Conservation (phyloP, 2,329 filamentous ascomycete species). For the Aspergillus carbonarius region DNA sequence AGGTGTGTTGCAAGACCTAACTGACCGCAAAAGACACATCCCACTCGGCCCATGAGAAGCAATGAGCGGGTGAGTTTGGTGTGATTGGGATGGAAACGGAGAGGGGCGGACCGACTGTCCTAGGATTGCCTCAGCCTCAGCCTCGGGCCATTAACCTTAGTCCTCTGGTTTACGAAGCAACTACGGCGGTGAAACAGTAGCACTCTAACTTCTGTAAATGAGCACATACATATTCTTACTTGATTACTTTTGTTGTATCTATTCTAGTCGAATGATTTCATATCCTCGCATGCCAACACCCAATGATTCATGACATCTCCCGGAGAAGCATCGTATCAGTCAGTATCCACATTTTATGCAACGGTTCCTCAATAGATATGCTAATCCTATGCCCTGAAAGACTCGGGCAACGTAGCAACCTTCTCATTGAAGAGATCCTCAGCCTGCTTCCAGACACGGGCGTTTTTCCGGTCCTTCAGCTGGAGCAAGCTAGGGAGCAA, state of each 20-base stretch:
- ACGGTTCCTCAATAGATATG: background rate
- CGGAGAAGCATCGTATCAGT: background rate
- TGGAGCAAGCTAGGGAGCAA: constrained; percentile 74
- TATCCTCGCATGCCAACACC: background rate
- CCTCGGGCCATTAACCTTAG: background rate
- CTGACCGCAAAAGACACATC: background rate
- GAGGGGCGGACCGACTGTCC: background rate
- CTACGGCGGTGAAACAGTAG: background rate
- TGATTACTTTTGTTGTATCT: background rate
- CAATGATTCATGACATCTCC: background rate
- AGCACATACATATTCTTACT: background rate
- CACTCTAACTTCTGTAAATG: background rate
- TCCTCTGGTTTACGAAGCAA: background rate
- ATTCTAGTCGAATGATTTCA: background rate
- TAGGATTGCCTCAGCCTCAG: background rate
- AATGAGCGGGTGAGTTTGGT: background rate
- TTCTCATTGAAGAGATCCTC: constrained; percentile 83
- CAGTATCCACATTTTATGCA: constrained; percentile 1
- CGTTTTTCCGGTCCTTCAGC: constrained; percentile 71
- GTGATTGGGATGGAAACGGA: background rate
- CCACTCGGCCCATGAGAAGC: background rate
- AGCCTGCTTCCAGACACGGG: constrained; percentile 77
- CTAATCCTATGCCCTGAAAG: background rate
- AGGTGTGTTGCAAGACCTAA: background rate
- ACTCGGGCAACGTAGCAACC: constrained; percentile 64